A percentile compares a stretch with the other conserved stretches of the same genome.
Evolutionary conservation across 1,139 yeast genomes (phyloP).

Genomic region (Candida mesenterica): DNA sequence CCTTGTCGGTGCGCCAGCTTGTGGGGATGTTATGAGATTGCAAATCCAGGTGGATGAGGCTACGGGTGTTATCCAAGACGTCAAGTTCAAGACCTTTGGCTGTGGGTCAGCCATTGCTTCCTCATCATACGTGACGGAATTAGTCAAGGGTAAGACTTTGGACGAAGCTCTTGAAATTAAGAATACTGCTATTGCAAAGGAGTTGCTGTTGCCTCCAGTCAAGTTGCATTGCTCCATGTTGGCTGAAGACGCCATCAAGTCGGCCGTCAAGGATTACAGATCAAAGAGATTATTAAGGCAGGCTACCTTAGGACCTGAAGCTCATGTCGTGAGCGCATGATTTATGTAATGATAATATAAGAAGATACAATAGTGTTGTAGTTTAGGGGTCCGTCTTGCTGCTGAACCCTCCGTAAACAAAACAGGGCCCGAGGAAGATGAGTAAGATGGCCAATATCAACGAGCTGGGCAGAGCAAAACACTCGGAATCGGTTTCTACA

Average conservation of each 20-base stretch:
- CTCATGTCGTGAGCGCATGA: slow-evolving; percentile 12
- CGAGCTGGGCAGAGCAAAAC: no score
- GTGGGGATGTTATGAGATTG: slow-evolving; percentile 98
- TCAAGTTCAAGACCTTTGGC: slow-evolving; percentile 96
- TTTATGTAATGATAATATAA: no score
- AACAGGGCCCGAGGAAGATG: not conserved
- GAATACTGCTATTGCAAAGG: slow-evolving; percentile 90
- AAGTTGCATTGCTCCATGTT: slow-evolving; percentile 97
- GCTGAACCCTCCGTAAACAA: no score
- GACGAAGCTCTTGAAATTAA: slow-evolving; percentile 92
- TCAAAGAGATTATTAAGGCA: slow-evolving; percentile 50
- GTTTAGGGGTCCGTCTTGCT: no score
- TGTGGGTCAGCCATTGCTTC: slow-evolving; percentile 98
- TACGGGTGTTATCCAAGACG: slow-evolving; percentile 89
- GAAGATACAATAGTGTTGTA: not conserved
- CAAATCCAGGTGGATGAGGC: slow-evolving; percentile 91
- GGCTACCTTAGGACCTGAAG: slow-evolving; percentile 55
- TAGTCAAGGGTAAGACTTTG: slow-evolving; percentile 90
- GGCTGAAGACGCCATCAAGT: slow-evolving; percentile 97
- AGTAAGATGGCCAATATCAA: not conserved
- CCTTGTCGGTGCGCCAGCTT: slow-evolving; percentile 97
- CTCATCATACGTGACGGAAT: slow-evolving; percentile 89
- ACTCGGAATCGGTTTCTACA: no score
- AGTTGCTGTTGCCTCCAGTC: slow-evolving; percentile 92
- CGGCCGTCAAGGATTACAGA: slow-evolving; percentile 93